Evolutionary conservation across 2,329 filamentous ascomycete species (phyloP), one percentile per base, ranked within the genome.

Genomic region (Diaporthe eres): DNA sequence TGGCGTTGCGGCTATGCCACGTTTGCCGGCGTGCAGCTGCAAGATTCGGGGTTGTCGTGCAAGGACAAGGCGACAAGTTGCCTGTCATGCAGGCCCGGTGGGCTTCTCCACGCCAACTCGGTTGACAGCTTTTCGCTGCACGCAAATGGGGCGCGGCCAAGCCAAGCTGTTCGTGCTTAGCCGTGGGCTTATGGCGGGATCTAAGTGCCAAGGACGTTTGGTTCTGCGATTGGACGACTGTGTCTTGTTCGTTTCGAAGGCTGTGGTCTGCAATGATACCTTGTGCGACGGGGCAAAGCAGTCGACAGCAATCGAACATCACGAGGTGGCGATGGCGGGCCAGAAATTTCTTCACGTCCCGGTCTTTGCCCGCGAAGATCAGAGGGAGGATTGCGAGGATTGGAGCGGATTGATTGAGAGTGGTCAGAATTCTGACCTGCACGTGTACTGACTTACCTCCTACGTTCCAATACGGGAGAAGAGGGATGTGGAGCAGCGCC

Each of bases 181-280:
- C 22, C 22, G 63, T 25, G 19, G 44, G 44, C 17, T 37, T 37
- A 42, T 44, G 58, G 58, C 58, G n/a, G 37, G 37, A 28, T n/a
- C 39, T 25, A 44, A 25, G n/a, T 44, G 60, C 39, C 60, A 63
- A 44, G 60, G 34, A 8, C 15, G 8, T 55, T n/a, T 42, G 15
- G 65, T 17, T 19, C 15, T 28, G 65, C 65, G 65, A 70, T 70
- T 70, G 65, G 65, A 53, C 49, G 34, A 15, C 6, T 19, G 47
- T 53, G 51, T 25, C 47, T 42, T 55, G 25, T 13, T 17, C 9
- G 49, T 6, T 28, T 55, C 13, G 49, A 8, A 10, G 65, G 65
- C 65, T 70, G 65, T 70, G 65, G 65, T 55, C 65, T 70, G 65
- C 65, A 70, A 42, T 70, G 65, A 70, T 68, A 68, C 65, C 47